phyloP scores from a whole-genome alignment of 768 basidiomycete genomes.

The Lyophyllum semitale region DNA sequence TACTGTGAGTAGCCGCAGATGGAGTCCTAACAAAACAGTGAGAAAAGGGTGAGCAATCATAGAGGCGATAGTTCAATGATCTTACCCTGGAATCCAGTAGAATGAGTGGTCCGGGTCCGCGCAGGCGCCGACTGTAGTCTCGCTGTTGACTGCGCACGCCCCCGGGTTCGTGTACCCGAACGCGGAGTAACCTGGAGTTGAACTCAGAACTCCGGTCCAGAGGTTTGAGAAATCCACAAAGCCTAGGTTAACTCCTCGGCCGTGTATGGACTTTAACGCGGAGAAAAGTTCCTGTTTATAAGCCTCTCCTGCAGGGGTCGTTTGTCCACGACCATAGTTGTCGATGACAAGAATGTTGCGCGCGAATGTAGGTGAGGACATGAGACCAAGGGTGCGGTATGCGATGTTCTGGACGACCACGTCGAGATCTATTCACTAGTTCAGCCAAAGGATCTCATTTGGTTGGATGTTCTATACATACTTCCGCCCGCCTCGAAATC shows the following conservation, averaged over 20 bases:
- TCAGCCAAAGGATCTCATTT: slow-evolving; percentile 21
- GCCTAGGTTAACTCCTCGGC: slow-evolving; percentile 38
- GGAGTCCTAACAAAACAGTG: slow-evolving; percentile 10
- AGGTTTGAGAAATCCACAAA: slow-evolving; percentile 47
- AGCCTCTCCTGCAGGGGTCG: slow-evolving; percentile 41
- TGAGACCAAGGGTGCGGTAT: slow-evolving; percentile 39
- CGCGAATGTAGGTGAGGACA: slow-evolving; percentile 47
- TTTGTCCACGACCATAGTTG: slow-evolving; percentile 48
- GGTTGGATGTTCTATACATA: slow-evolving; percentile 21
- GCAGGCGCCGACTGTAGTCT: slow-evolving; percentile 18
- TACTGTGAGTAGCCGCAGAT: slow-evolving; percentile 18
- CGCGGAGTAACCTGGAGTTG: slow-evolving; percentile 44
- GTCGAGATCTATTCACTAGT: slow-evolving; percentile 23
- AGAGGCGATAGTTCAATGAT: not conserved
- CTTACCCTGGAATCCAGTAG: slow-evolving; percentile 24
- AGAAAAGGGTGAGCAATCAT: not conserved
- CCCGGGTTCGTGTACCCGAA: slow-evolving; percentile 48
- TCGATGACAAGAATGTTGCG: slow-evolving; percentile 53
- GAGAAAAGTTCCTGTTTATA: slow-evolving; percentile 46
- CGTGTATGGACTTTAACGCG: slow-evolving; percentile 34
- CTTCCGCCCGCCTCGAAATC: slow-evolving; percentile 40
- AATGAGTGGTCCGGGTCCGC: slow-evolving; percentile 19
- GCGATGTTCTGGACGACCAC: slow-evolving; percentile 39
- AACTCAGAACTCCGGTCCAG: slow-evolving; percentile 46
- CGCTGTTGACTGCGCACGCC: slow-evolving; percentile 11